Percentiles rank a stretch among this genome's conserved stretches.
These are phyloP conservation scores for Coccomyxa sp. DNA, from an alignment of 139 green algal species.

Conservation along the genomic window DNA sequence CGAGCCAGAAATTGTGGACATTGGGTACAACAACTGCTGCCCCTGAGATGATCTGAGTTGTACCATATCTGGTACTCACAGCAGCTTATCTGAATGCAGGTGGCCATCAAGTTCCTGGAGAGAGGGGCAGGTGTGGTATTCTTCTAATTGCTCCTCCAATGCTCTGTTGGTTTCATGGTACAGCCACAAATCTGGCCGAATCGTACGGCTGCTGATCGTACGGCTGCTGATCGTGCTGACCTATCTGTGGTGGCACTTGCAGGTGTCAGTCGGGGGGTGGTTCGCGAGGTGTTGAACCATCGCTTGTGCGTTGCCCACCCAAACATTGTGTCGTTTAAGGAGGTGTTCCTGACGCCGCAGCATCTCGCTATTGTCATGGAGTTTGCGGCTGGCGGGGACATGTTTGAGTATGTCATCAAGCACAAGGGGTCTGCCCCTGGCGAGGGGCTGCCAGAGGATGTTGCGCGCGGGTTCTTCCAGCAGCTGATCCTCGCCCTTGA, in stretches of 20 bases:
- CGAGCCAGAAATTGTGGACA: too few relatives aligned
- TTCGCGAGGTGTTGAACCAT: conserved; percentile 97
- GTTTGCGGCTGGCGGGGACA: conserved; percentile 58
- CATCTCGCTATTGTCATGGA: conserved; percentile 85
- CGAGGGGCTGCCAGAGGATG: conserved; percentile 83
- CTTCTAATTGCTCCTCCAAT: neutral
- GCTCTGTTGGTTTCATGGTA: neutral
- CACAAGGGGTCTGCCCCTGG: conserved; percentile 19
- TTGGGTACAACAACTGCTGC: neutral
- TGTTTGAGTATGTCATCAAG: conserved; percentile 82
- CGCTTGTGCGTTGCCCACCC: conserved; percentile 85
- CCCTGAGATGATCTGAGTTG: neutral
- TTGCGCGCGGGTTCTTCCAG: conserved; percentile 74
- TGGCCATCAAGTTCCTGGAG: conserved; percentile 57
- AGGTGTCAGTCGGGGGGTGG: conserved; percentile 83
- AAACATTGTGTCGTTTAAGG: conserved; percentile 78
- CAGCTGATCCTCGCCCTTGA: conserved; percentile 58
- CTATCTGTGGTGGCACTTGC: neutral
- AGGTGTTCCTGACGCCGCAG: conserved; percentile 72
- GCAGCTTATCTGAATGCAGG: neutral
- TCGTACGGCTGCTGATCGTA: too few relatives aligned
- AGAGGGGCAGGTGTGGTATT: conserved; percentile 25
- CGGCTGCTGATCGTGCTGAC: neutral
- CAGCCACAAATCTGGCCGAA: neutral
- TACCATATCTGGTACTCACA: neutral